Conservation (phyloP, 345 rosid genomes). For the Trapa bicornis region DNA sequence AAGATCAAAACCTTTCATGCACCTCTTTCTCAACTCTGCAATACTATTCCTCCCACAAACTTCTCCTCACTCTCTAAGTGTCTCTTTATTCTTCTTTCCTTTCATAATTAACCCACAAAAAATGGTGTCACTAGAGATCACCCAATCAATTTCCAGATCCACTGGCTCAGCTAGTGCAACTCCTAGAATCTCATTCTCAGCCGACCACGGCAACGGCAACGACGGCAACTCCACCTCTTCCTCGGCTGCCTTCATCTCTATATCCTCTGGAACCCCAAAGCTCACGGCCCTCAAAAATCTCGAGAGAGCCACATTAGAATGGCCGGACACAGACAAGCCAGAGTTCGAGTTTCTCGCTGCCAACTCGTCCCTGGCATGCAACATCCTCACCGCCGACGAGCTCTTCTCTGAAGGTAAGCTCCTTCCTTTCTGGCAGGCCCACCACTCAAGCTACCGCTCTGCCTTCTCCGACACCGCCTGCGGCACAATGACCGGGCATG, state of each 20-base stretch:
- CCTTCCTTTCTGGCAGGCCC: conserved; percentile 81
- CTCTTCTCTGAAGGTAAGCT: conserved; percentile 81
- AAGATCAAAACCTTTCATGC: not conserved
- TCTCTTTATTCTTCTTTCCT: not conserved
- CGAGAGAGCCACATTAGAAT: conserved; percentile 7
- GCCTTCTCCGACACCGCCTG: not conserved
- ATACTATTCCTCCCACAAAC: too few relatives aligned
- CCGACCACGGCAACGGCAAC: conserved; percentile 21
- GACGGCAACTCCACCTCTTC: not conserved
- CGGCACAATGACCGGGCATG: not conserved
- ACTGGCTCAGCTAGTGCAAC: conserved; percentile 30
- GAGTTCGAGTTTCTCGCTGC: conserved; percentile 79
- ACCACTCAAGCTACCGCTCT: conserved; percentile 25
- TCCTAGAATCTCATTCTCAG: conserved; percentile 79
- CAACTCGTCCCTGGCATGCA: conserved; percentile 27
- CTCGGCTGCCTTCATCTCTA: conserved; percentile 47
- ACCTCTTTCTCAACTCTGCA: not conserved
- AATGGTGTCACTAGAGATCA: conserved; percentile 50
- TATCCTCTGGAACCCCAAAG: conserved; percentile 27
- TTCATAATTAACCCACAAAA: not conserved
- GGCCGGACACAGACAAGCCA: conserved; percentile 4
- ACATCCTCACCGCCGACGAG: conserved; percentile 75
- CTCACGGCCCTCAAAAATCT: not conserved
- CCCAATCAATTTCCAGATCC: conserved; percentile 26
- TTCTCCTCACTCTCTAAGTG: too few relatives aligned